phyloP scores from a whole-genome alignment of 352 stramenopile genomes.

The Halophytophthora batemanensis region DNA sequence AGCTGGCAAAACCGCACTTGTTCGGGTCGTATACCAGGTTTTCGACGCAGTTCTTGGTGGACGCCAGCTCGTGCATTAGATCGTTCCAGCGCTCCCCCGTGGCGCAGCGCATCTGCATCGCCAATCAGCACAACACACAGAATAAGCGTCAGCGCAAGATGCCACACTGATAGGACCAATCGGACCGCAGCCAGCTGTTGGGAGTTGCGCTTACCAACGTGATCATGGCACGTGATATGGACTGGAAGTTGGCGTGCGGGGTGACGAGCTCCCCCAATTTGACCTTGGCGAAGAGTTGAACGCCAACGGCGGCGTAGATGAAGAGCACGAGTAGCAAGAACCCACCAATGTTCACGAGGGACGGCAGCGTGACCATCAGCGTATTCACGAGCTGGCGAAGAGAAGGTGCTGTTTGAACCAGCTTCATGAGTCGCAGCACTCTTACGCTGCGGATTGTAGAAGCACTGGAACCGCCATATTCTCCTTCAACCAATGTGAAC shows the following conservation, averaged over 20 bases:
- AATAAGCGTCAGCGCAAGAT: conserved; percentile 7
- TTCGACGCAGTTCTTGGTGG: conserved; percentile 20
- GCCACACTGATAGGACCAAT: not conserved
- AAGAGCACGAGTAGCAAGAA: conserved; percentile 87
- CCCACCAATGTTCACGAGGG: conserved; percentile 68
- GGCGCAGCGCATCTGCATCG: conserved; percentile 70
- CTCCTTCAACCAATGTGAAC: conserved; percentile 33
- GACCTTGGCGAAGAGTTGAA: conserved; percentile 86
- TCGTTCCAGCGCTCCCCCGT: conserved; percentile 89
- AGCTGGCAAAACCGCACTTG: conserved; percentile 47
- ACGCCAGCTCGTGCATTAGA: conserved; percentile 76
- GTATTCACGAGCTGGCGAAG: conserved; percentile 82
- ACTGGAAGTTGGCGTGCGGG: conserved; percentile 81
- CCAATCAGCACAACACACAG: not conserved
- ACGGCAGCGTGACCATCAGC: conserved; percentile 72
- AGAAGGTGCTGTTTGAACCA: conserved; percentile 68
- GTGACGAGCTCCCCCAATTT: conserved; percentile 54
- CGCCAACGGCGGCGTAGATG: conserved; percentile 81
- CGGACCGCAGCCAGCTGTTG: not conserved
- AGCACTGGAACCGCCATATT: conserved; percentile 33
- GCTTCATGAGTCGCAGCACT: conserved; percentile 64
- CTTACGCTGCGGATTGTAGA: conserved; percentile 79
- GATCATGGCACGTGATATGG: conserved; percentile 67
- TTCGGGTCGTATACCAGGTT: conserved; percentile 31
- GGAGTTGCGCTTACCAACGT: conserved; percentile 42